Evolutionary conservation across 1,284 basidiomycete species (phyloP), one percentile per base, ranked within the genome.

Genomic region (Schizophyllum commune): DNA sequence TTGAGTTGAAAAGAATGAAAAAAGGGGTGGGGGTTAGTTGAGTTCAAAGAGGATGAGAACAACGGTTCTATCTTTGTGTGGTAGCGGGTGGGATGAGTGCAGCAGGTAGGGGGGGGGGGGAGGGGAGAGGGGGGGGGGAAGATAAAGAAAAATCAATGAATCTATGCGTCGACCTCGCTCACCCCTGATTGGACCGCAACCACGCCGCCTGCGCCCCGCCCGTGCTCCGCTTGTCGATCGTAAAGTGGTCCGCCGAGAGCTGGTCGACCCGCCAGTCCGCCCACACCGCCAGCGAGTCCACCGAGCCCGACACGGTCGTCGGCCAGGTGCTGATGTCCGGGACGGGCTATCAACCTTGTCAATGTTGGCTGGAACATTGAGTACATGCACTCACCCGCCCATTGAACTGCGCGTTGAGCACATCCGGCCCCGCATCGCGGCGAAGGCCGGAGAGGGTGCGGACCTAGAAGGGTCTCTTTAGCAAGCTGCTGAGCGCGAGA

Each of bases 241-340:
- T 69, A 61, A 74, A 78, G 7, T 70, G 57, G 47, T 70, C 68
- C 1, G 74, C 65, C 7, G 68, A 69, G 19, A 76, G 70, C 60
- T 78, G 77, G 59, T 76, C 74, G 2, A 77, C 69, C 3, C 74
- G 72, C 58, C 70, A 78, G 60, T 77, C 76, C 51, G 65, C 64
- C 76, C 76, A 77, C 5, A 74, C 66, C 5, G 76, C 68, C 33
- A 77, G 68, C 39, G 72, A 63, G 55, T 71, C 65, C 9, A 75
- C 66, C 47, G 70, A 72, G 15, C 70, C 67, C 0, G 73, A 72
- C 5, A 77, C 72, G 0, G 69, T 70, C 1, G 74, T 71, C 1
- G 75, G 75, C 76, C 75, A 77, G 1, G 74, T 74, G 11, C 71
- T 73, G 0, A 74, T 47, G 27, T 27, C 27, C 3, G 27, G 27